These are phyloP conservation scores for Tuber calosporum DNA, from an alignment of 495 filamentous ascomycete genomes.

Conservation along the genomic window DNA sequence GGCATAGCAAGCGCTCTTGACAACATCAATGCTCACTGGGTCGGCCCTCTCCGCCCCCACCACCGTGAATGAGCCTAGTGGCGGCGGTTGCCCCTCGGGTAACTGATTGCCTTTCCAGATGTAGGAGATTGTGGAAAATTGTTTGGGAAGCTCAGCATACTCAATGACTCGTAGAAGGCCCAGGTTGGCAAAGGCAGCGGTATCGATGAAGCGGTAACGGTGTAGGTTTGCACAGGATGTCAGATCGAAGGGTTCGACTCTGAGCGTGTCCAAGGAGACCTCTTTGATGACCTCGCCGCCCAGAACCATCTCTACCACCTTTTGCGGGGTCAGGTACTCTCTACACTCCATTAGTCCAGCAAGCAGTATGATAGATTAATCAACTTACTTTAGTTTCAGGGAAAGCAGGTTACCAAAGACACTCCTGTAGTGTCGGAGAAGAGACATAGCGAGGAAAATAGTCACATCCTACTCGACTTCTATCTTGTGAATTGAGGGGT, in stretches of 20 bases:
- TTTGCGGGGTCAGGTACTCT: background rate
- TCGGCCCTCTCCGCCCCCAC: background rate
- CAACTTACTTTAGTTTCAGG: background rate
- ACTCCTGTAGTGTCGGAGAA: background rate
- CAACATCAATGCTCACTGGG: conserved; percentile 4
- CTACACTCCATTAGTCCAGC: background rate
- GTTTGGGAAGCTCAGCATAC: background rate
- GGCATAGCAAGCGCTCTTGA: background rate
- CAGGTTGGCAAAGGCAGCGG: background rate
- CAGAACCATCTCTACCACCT: background rate
- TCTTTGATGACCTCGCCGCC: background rate
- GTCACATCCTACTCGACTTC: background rate
- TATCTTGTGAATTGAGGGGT: background rate
- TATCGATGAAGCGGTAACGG: background rate
- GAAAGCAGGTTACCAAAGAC: background rate
- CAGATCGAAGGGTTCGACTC: background rate
- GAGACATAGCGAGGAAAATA: background rate
- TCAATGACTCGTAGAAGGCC: background rate
- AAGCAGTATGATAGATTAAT: background rate
- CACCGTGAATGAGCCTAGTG: background rate
- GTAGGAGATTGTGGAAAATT: background rate
- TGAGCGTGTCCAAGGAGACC: background rate
- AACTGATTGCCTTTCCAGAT: background rate
- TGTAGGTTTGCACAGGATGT: background rate
- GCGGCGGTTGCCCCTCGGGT: background rate